Conservation (phyloP, 441 rosid species). For the Populus hybrid region DNA sequence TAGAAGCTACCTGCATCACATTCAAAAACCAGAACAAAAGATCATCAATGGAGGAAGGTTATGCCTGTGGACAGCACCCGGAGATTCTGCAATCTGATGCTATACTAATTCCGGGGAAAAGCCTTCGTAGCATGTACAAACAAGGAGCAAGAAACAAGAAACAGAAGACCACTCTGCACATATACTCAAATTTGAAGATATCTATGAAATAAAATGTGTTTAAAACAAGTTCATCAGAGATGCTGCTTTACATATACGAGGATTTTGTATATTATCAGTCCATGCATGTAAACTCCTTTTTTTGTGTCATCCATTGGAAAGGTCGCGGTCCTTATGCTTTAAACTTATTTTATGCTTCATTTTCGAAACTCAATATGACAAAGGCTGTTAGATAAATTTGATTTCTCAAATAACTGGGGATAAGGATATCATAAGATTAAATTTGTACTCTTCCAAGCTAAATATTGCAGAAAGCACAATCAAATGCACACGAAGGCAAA, state of each 20-base stretch:
- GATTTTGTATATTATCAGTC: background rate
- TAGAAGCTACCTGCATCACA: background rate
- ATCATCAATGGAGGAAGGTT: background rate
- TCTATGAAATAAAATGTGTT: background rate
- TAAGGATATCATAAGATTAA: background rate
- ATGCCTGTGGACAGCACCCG: background rate
- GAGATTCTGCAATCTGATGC: background rate
- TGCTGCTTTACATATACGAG: background rate
- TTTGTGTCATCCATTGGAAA: background rate
- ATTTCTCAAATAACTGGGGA: background rate
- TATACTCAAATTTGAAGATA: background rate
- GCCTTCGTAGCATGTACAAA: background rate
- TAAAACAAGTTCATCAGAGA: background rate
- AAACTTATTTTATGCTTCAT: background rate
- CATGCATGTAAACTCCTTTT: background rate
- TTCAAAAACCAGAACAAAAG: background rate
- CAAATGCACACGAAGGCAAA: no score
- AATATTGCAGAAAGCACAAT: no score
- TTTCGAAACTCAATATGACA: background rate
- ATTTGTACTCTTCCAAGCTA: no score
- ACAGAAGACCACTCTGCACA: background rate
- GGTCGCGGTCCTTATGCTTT: background rate
- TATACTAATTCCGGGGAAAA: background rate
- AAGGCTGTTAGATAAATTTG: background rate
- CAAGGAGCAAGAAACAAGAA: background rate